phyloP scores from a whole-genome alignment of 495 filamentous ascomycete genomes.

The Letharia lupina region DNA sequence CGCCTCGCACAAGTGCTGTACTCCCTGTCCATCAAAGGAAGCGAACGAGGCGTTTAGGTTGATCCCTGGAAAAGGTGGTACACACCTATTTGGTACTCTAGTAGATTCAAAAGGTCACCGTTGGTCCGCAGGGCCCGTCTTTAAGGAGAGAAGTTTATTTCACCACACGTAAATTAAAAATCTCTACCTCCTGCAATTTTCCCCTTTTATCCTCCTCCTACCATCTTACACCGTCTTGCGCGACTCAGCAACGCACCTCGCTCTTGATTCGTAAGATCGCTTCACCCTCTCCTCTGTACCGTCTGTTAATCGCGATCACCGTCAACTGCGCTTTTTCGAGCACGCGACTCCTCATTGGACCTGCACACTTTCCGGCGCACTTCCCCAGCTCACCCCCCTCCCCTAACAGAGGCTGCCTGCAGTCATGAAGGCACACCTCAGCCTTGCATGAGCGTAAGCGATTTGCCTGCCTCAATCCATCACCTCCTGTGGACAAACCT shows the following conservation, averaged over 20 bases:
- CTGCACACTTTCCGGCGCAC: not conserved
- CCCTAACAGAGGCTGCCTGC: not conserved
- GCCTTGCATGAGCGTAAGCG: constrained; percentile 9
- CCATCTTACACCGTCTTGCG: not conserved
- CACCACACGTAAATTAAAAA: constrained; percentile 2
- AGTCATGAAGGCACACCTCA: constrained; percentile 9
- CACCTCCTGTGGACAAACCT: not conserved
- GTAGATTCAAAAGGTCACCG: not conserved
- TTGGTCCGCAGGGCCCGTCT: not conserved
- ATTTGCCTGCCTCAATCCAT: not conserved
- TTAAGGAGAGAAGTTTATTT: constrained; percentile 4
- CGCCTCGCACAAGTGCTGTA: too few species aligned
- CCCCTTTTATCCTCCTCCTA: not conserved
- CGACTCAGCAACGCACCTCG: not conserved
- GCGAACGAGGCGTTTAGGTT: not conserved
- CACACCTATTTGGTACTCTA: not conserved
- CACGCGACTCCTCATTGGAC: not conserved
- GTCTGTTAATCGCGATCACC: not conserved
- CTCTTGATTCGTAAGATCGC: not conserved
- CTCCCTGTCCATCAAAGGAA: too few species aligned
- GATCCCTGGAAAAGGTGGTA: not conserved
- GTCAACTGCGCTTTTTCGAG: not conserved
- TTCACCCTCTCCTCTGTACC: not conserved
- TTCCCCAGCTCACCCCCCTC: not conserved
- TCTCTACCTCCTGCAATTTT: constrained; percentile 10